phyloP scores from a whole-genome alignment of 345 rosid species.

The Linum lewisii region DNA sequence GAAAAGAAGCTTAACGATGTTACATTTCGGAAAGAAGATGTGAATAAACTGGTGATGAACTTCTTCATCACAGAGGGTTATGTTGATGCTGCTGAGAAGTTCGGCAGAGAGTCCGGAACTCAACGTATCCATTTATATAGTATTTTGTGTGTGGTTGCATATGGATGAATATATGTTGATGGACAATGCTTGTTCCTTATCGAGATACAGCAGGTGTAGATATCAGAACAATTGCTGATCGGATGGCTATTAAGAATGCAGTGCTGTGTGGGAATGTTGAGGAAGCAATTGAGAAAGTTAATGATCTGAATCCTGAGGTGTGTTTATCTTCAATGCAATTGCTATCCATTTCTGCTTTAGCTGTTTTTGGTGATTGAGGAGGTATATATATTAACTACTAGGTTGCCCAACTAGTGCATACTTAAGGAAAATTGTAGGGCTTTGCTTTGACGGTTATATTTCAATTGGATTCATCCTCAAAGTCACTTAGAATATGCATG shows the following conservation, averaged over 20 bases:
- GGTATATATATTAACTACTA: too few species aligned
- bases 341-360: too few species aligned
- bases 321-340: slow-evolving; percentile 4
- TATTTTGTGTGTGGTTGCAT: neutral
- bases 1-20: slow-evolving; percentile 86
- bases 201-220: slow-evolving; percentile 76
- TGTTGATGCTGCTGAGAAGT: slow-evolving; percentile 89
- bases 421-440: too few species aligned
- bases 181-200: slow-evolving; percentile 40
- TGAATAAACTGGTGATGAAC: slow-evolving; percentile 96
- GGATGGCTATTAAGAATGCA: slow-evolving; percentile 97
- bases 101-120: slow-evolving; percentile 86
- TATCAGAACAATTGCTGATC: slow-evolving; percentile 82
- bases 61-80: slow-evolving; percentile 94
- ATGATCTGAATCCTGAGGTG: slow-evolving; percentile 93
- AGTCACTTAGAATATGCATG: too few species aligned
- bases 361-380: too few species aligned
- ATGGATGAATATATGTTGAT: neutral
- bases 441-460: too few species aligned
- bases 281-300: slow-evolving; percentile 95
- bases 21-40: slow-evolving; percentile 82
- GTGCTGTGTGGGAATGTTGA: slow-evolving; percentile 92
- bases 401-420: too few species aligned
- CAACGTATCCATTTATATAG: slow-evolving; percentile 67
- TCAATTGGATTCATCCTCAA: too few species aligned